Percentiles rank a stretch among this genome's conserved stretches.
phyloP scores from a whole-genome alignment of 148 eudicot species.

The Rheum nobile region DNA sequence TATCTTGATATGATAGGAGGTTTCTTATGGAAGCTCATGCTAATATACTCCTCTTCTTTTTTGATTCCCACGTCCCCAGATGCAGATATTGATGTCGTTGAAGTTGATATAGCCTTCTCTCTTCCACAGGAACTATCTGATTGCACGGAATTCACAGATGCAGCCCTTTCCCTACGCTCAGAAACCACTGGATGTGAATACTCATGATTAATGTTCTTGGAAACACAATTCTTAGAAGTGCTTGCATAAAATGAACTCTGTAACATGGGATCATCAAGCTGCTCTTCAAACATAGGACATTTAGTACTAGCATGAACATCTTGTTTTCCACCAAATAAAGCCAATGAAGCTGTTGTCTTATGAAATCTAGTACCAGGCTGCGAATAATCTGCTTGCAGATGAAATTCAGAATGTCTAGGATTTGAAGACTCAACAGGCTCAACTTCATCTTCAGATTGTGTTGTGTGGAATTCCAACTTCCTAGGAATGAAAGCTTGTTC shows the following conservation, averaged over 20 bases:
- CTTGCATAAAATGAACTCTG: background rate
- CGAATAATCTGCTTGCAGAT: conserved; percentile 12
- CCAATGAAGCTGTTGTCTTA: background rate
- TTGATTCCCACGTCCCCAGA: conserved; percentile 16
- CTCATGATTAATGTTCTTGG: background rate
- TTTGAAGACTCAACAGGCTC: conserved; percentile 17
- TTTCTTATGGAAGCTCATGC: conserved; percentile 46
- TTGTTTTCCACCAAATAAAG: background rate
- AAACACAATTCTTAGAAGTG: background rate
- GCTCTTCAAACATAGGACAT: background rate
- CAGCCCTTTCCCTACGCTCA: background rate
- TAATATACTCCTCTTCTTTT: conserved; percentile 13
- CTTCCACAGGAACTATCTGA: conserved; percentile 8
- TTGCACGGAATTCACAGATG: conserved; percentile 12
- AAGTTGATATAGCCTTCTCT: conserved; percentile 11
- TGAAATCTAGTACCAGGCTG: conserved; percentile 7
- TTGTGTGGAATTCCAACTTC: conserved; percentile 16
- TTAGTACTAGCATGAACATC: background rate
- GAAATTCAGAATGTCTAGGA: conserved; percentile 7
- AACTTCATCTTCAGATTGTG: conserved; percentile 14
- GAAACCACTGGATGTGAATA: background rate
- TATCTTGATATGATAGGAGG: conserved; percentile 24
- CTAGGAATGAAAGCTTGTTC: conserved; percentile 7
- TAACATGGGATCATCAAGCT: conserved; percentile 1
- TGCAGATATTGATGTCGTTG: conserved; percentile 10